These are phyloP conservation scores for Eucalyptus lansdowneana DNA, from an alignment of 345 rosid genomes.

Conservation along the genomic window DNA sequence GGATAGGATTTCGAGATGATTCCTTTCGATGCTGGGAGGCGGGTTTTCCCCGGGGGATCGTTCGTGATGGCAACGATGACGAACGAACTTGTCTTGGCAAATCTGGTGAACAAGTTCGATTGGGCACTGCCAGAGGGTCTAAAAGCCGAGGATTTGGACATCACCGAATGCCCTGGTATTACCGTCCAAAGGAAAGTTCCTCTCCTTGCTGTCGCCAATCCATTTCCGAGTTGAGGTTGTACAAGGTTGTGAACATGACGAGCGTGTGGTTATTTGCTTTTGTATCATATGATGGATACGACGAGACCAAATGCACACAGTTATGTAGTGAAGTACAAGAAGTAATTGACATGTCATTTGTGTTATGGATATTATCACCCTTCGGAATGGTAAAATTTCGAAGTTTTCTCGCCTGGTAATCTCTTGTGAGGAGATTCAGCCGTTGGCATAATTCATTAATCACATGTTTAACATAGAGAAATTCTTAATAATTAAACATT, in stretches of 20 bases:
- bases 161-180: constrained; percentile 3
- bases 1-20: constrained; percentile 16
- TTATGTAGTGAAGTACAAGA: not conserved
- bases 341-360: not conserved
- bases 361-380: too few relatives aligned
- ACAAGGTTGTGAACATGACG: too few relatives aligned
- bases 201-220: constrained; percentile 7
- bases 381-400: too few relatives aligned
- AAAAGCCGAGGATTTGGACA: constrained; percentile 9
- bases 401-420: too few relatives aligned
- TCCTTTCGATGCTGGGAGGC: constrained; percentile 23
- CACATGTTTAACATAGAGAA: too few relatives aligned
- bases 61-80: not conserved
- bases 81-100: constrained; percentile 10
- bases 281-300: too few relatives aligned
- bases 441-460: too few relatives aligned
- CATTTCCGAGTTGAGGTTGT: not conserved
- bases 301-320: too few relatives aligned
- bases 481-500: too few relatives aligned
- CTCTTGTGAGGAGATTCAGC: too few relatives aligned
- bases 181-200: constrained; percentile 10
- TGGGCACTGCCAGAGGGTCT: constrained; percentile 15
- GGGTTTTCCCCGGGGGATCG: constrained; percentile 11
- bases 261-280: too few relatives aligned
- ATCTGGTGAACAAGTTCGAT: constrained; percentile 8